Base-by-base conservation (phyloP, 352 stramenopile species). In the Pythium brachiatum region DNA sequence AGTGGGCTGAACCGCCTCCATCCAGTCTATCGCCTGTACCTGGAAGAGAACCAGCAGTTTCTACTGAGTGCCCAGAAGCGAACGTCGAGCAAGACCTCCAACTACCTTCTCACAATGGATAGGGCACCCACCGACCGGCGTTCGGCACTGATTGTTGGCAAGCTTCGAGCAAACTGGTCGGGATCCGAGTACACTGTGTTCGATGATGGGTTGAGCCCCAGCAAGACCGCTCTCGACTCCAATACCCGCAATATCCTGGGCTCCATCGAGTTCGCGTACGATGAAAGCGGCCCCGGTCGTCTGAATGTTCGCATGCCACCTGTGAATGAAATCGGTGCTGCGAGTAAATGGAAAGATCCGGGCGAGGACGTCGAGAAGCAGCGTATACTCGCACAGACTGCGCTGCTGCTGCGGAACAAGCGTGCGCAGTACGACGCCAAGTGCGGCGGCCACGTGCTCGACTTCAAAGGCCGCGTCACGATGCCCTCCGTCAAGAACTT, bases 371-470 rank as follows among this genome's bases (percentile, higher is more conserved):
- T 52, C 7, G 57, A 63, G 21, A 29, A 1, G 41, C n/a, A 6
- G 41, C 38, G 1, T 39, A 52, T 8, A 64, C 66, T 94, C 27
- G 71, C 69, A 27, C 59, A 72, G 12, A 57, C 57, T 46, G 57
- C 81, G 20, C 36, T 95, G 38, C 74, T 88, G 41, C 68, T 98
- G 60, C 91, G 83, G 57, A 99, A 99, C 81, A 96, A 98, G 47
- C 78, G 76, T 2, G 75, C 77, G 6, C 68, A 84, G 29, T 90
- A 75, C 51, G 81, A 88, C 60, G 66, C 68, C 18, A 76, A 72
- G 15, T 69, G 70, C 0, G 76, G 78, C 13, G 76, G 76, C 25
- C 77, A 90, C 57, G 78, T 90, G 27, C 69, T 90, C 23, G 79
- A 90, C 53, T 90, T 88, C 36, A 65, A 76, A 11, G 81, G 78